Conservation (phyloP, 2,329 filamentous ascomycete genomes). For the Fusarium mundagurra region DNA sequence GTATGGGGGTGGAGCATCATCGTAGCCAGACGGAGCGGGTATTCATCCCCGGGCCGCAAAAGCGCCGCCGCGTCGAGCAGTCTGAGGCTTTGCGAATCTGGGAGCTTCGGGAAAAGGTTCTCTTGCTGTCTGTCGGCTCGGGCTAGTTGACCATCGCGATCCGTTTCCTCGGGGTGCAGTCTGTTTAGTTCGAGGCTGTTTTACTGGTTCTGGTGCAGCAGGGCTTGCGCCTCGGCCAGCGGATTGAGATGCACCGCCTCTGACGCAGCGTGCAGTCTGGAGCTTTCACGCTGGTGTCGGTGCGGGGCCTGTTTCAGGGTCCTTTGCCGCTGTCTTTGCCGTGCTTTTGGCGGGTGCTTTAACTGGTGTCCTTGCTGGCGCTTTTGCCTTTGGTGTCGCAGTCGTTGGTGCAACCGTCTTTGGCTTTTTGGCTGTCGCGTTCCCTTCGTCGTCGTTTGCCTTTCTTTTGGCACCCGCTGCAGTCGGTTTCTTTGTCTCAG, state of each 20-base stretch:
- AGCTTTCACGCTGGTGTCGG: not conserved
- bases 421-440: slow-evolving; percentile 14
- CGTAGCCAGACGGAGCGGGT: not conserved
- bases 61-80: slow-evolving; percentile 42
- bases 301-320: not conserved
- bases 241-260: not conserved
- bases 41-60: slow-evolving; percentile 39
- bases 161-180: slow-evolving; percentile 23
- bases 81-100: slow-evolving; percentile 4
- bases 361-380: not conserved
- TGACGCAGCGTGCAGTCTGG: not conserved
- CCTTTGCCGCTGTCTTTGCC: slow-evolving; percentile 1
- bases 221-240: not conserved
- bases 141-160: not conserved
- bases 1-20: slow-evolving; percentile 31
- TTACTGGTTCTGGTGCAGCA: not conserved
- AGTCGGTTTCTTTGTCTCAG: not conserved
- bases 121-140: rapidly evolving
- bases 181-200: slow-evolving; percentile 15
- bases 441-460: not conserved
- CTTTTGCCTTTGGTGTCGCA: not conserved
- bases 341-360: not conserved
- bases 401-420: not conserved
- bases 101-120: not conserved
- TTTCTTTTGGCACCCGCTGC: slow-evolving; percentile 45